These are phyloP conservation scores for Sechiopsis laciniata DNA, from an alignment of 306 rosid species.

Conservation along the genomic window DNA sequence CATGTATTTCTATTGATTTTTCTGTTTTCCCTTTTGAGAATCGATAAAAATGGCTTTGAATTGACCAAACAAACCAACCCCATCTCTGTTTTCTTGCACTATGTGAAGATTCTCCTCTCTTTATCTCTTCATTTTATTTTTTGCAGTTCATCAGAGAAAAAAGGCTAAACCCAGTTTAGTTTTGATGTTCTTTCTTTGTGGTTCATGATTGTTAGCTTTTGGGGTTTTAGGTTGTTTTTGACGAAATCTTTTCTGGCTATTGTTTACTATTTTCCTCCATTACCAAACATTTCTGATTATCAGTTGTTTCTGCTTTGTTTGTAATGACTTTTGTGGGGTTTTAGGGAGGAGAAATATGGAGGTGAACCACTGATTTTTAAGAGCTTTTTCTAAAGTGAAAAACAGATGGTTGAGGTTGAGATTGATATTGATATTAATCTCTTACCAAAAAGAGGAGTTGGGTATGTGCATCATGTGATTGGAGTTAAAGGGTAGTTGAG, in stretches of 20 bases:
- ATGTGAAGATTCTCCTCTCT: constrained; percentile 9
- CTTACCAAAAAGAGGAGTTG: background rate
- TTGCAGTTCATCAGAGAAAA: background rate
- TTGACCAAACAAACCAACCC: background rate
- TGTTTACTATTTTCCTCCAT: background rate
- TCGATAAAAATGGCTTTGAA: background rate
- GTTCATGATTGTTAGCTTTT: background rate
- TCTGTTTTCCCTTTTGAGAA: background rate
- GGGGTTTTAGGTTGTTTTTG: background rate
- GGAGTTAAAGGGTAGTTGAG: constrained; percentile 35
- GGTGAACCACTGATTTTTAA: constrained; percentile 27
- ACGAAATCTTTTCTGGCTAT: background rate
- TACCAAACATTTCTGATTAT: background rate
- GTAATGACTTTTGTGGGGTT: constrained; percentile 17
- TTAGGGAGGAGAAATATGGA: constrained; percentile 33
- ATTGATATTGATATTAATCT: constrained; percentile 17
- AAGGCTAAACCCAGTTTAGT: background rate
- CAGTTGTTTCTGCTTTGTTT: constrained; percentile 25
- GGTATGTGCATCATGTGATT: constrained; percentile 34
- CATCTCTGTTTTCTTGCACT: constrained; percentile 7
- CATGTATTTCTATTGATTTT: background rate
- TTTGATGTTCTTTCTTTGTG: background rate
- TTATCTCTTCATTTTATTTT: too few relatives aligned
- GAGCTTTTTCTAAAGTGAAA: constrained; percentile 17
- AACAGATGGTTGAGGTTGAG: constrained; percentile 30